Evolutionary conservation across 2,329 filamentous ascomycete genomes (phyloP).

Genomic region (Zymoseptoria brevis): DNA sequence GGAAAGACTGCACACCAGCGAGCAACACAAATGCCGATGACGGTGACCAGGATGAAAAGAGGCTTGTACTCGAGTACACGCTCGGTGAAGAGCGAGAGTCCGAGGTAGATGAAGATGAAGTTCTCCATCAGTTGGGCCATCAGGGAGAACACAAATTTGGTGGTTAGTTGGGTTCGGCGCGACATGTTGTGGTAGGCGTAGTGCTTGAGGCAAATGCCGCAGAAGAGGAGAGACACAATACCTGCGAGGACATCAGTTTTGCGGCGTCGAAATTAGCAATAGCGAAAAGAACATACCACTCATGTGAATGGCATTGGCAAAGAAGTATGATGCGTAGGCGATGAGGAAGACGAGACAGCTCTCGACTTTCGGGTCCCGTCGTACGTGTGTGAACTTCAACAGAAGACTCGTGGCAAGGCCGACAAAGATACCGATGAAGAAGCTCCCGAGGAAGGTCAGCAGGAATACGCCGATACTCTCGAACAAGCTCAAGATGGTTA

Average conservation of each 20-base stretch:
- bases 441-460: conserved; percentile 87
- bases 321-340: conserved; percentile 94
- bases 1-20: conserved; percentile 94
- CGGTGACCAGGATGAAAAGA: conserved; percentile 86
- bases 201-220: conserved; percentile 95
- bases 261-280: background rate
- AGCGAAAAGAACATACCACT: conserved; percentile 58
- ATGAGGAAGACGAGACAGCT: conserved; percentile 90
- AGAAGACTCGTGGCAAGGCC: conserved; percentile 80
- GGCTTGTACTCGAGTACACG: conserved; percentile 83
- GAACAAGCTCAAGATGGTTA: conserved; percentile 75
- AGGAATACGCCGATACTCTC: conserved; percentile 92
- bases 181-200: conserved; percentile 99
- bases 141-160: conserved; percentile 94
- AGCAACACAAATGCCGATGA: conserved; percentile 83
- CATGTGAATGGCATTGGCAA: conserved; percentile 91
- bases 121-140: conserved; percentile 94
- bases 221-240: conserved; percentile 94
- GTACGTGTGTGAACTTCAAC: conserved; percentile 89
- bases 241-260: conserved; percentile 43
- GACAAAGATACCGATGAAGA: conserved; percentile 79
- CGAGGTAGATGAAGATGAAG: conserved; percentile 99
- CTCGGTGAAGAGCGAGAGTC: conserved; percentile 89
- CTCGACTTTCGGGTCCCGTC: conserved; percentile 91
- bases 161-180: conserved; percentile 88